Evolutionary conservation across 345 rosid species (phyloP).

Genomic region (Populus alba): DNA sequence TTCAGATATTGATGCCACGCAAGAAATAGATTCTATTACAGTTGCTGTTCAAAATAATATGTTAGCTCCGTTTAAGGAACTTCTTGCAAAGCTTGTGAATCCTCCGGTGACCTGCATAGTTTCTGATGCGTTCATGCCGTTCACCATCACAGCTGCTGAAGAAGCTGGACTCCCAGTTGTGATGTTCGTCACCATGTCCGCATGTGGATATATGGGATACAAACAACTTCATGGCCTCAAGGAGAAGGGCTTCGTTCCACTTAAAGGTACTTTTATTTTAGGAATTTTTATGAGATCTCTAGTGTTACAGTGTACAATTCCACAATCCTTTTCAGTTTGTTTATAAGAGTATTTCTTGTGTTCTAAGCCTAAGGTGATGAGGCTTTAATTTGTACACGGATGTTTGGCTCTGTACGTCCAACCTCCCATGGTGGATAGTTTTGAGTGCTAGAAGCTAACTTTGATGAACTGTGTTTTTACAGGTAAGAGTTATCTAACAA

Average conservation of each 20-base stretch:
- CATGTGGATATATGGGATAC: neutral
- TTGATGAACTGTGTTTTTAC: neutral
- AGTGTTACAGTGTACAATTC: too few relatives aligned
- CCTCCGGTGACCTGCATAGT: slow-evolving; percentile 43
- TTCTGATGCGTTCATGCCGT: slow-evolving; percentile 41
- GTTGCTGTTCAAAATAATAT: slow-evolving; percentile 21
- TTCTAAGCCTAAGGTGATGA: too few relatives aligned
- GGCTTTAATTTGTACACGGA: too few relatives aligned
- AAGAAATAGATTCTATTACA: slow-evolving; percentile 35
- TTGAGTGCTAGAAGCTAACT: too few relatives aligned
- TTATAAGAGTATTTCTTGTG: too few relatives aligned
- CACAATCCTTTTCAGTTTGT: too few relatives aligned
- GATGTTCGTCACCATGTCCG: slow-evolving; percentile 17
- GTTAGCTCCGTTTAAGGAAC: slow-evolving; percentile 27
- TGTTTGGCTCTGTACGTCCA: too few relatives aligned
- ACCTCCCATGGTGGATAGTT: too few relatives aligned
- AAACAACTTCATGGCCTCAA: neutral
- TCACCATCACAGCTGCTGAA: slow-evolving; percentile 43
- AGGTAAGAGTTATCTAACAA: neutral
- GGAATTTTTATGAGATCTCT: too few relatives aligned
- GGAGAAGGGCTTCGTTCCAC: neutral
- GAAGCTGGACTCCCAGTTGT: slow-evolving; percentile 28
- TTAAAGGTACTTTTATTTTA: neutral
- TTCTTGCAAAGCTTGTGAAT: slow-evolving; percentile 30
- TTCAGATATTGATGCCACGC: slow-evolving; percentile 25